Percentiles rank a stretch among this genome's conserved stretches.
These are phyloP conservation scores for Xylariaceae sp. DNA, from an alignment of 2,329 filamentous ascomycete species.

Conservation along the genomic window DNA sequence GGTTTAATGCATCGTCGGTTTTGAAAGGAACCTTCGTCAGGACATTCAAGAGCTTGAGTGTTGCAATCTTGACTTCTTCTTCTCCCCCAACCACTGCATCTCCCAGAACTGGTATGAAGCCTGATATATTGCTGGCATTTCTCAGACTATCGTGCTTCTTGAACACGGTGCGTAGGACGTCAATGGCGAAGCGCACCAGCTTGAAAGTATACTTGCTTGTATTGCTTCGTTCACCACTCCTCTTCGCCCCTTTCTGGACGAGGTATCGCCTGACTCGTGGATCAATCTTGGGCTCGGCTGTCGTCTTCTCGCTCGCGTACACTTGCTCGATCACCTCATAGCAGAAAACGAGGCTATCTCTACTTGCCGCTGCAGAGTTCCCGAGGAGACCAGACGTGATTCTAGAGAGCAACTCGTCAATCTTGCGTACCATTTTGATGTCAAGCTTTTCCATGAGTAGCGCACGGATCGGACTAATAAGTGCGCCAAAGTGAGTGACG, in stretches of 20 bases:
- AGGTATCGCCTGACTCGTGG: slow-evolving; percentile 70
- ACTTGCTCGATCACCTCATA: slow-evolving; percentile 90
- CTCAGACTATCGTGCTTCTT: slow-evolving; percentile 81
- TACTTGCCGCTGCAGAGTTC: slow-evolving; percentile 74
- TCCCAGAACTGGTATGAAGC: slow-evolving; percentile 85
- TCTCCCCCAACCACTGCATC: slow-evolving; percentile 81
- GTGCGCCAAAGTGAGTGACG: slow-evolving; percentile 66
- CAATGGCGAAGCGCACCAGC: slow-evolving; percentile 81
- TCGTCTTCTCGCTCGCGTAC: slow-evolving; percentile 61
- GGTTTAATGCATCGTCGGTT: slow-evolving; percentile 60
- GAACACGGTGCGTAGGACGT: slow-evolving; percentile 80
- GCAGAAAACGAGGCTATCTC: slow-evolving; percentile 87
- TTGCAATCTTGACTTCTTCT: slow-evolving; percentile 88
- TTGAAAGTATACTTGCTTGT: slow-evolving; percentile 84
- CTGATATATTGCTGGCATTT: slow-evolving; percentile 74
- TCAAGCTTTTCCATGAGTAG: slow-evolving; percentile 83
- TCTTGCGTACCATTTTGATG: slow-evolving; percentile 78
- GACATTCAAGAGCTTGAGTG: slow-evolving; percentile 79
- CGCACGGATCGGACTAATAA: slow-evolving; percentile 75
- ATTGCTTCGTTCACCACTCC: slow-evolving; percentile 66
- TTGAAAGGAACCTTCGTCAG: slow-evolving; percentile 82
- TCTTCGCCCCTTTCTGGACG: slow-evolving; percentile 75
- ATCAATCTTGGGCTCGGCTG: slow-evolving; percentile 55
- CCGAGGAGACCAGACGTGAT: slow-evolving; percentile 80
- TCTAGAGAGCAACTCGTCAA: slow-evolving; percentile 82